Conservation (phyloP, 202 grass and related monocot species). For the Saccharum hybrid region DNA sequence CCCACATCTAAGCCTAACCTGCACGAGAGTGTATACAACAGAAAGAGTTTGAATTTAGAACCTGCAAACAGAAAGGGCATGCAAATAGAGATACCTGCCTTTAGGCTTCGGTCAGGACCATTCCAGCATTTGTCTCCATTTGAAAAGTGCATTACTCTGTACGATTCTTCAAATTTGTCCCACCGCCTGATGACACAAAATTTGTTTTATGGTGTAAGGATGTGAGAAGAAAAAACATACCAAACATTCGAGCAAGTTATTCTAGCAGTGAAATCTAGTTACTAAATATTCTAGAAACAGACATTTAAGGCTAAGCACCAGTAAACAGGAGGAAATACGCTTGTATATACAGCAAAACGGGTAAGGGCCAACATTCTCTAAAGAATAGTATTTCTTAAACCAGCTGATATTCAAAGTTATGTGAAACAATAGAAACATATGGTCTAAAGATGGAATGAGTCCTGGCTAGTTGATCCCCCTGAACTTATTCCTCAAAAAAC, state of each 20-base stretch:
- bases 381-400: background rate
- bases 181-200: constrained; percentile 65
- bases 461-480: background rate
- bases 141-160: constrained; percentile 78
- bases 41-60: background rate
- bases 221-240: background rate
- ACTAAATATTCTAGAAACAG: background rate
- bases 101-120: constrained; percentile 89
- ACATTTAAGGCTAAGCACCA: constrained; percentile 22
- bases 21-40: constrained; percentile 34
- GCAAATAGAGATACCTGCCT: constrained; percentile 63
- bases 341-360: background rate
- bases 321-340: constrained; percentile 23
- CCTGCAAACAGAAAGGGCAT: constrained; percentile 12
- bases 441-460: background rate
- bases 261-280: background rate
- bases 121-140: constrained; percentile 96
- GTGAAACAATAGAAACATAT: background rate
- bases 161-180: constrained; percentile 96
- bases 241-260: background rate
- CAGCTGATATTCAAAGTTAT: background rate
- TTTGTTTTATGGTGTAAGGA: constrained; percentile 31
- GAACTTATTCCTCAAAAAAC: constrained; percentile 4
- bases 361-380: background rate
- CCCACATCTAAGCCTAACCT: constrained; percentile 95